Evolutionary conservation across 1,284 basidiomycete genomes (phyloP).

Genomic region (Tylopilus sp.): DNA sequence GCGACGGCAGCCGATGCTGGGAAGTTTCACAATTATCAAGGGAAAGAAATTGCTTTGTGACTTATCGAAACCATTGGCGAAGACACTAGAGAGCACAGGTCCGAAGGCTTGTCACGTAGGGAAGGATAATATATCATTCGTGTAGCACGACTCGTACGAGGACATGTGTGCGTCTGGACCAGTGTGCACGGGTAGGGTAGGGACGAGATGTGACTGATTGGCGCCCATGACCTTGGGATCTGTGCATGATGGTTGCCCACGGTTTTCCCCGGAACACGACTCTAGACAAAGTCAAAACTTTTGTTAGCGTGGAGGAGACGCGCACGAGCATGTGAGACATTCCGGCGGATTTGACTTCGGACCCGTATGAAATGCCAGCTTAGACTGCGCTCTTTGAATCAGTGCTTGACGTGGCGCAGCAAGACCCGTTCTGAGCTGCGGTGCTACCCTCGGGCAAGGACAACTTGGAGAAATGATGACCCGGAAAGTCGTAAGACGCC

Average conservation of each 20-base stretch:
- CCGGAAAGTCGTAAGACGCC: background rate
- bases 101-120: background rate
- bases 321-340: background rate
- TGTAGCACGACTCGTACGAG: too few species aligned
- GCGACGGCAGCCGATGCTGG: slow-evolving; percentile 10
- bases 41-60: slow-evolving; percentile 15
- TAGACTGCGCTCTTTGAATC: background rate
- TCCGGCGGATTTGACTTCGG: background rate
- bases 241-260: background rate
- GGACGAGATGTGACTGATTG: slow-evolving; percentile 30
- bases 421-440: background rate
- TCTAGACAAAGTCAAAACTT: background rate
- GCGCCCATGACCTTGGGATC: slow-evolving; percentile 26
- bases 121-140: background rate
- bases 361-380: too few species aligned
- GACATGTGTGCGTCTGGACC: too few species aligned
- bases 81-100: background rate
- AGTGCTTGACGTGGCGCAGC: slow-evolving; percentile 4
- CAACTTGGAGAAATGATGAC: background rate
- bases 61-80: background rate
- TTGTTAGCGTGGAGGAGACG: slow-evolving; percentile 10
- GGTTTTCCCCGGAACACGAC: slow-evolving; percentile 11
- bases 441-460: slow-evolving; percentile 15
- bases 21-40: slow-evolving; percentile 18
- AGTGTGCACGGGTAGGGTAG: background rate